Percentiles rank a stretch among this genome's conserved stretches.
These are phyloP conservation scores for Parmelia sp. DNA, from an alignment of 495 filamentous ascomycete genomes.

Conservation along the genomic window DNA sequence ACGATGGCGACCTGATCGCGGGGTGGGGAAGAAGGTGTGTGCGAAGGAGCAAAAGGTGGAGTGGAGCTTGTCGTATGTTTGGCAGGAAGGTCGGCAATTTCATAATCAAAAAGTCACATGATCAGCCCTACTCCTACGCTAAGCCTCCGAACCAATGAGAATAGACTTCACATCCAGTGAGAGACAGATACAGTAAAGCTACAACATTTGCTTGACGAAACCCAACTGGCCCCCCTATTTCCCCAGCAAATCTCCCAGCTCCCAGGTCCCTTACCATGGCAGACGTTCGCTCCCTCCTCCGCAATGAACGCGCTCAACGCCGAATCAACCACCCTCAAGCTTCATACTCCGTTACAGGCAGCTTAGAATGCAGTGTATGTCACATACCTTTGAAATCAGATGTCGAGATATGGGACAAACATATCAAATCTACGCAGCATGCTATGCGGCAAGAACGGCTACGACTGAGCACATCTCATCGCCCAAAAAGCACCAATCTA, in stretches of 20 bases:
- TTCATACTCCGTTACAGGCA: constrained; percentile 53
- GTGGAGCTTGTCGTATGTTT: constrained; percentile 8
- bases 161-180: too few relatives aligned
- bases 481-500: constrained; percentile 1
- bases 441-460: constrained; percentile 23
- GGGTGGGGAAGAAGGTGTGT: not conserved
- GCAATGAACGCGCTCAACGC: constrained; percentile 71
- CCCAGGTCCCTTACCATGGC: constrained; percentile 51
- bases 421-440: constrained; percentile 23
- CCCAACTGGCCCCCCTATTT: too few relatives aligned
- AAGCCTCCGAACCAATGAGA: not conserved
- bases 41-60: constrained; percentile 12
- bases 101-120: not conserved
- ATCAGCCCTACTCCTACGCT: not conserved
- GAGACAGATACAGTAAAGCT: too few relatives aligned
- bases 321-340: constrained; percentile 63
- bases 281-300: constrained; percentile 74
- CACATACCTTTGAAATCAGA: constrained; percentile 51
- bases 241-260: not conserved
- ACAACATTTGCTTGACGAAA: too few relatives aligned
- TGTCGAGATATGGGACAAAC: constrained; percentile 32
- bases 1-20: constrained; percentile 2
- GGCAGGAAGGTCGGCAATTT: not conserved
- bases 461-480: constrained; percentile 15
- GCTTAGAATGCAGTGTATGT: constrained; percentile 54